Evolutionary conservation across 2,329 filamentous ascomycete species (phyloP).

Genomic region (Arthrobotrys iridis): DNA sequence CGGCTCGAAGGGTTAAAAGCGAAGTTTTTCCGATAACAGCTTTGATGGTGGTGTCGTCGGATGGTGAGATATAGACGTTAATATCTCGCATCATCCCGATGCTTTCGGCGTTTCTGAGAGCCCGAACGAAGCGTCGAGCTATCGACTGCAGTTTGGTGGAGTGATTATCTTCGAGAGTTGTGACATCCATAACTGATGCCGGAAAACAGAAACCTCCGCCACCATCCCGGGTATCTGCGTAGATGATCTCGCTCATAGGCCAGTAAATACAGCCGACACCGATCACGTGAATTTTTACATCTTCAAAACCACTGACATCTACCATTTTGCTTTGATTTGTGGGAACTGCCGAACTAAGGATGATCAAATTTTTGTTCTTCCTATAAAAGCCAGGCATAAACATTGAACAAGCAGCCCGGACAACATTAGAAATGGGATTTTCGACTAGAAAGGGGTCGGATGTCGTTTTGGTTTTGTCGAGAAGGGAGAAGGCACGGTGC

Average conservation of each 20-base stretch:
- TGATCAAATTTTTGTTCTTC: constrained; percentile 47
- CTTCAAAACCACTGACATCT: constrained; percentile 40
- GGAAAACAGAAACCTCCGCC: constrained; percentile 42
- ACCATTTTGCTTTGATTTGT: constrained; percentile 30
- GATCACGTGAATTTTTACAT: constrained; percentile 45
- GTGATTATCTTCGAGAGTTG: neutral
- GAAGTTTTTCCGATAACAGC: constrained; percentile 18
- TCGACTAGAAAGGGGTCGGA: constrained; percentile 28
- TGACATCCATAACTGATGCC: constrained; percentile 30
- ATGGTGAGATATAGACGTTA: neutral
- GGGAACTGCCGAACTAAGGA: constrained; percentile 22
- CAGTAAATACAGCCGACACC: constrained; percentile 40
- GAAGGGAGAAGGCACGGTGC: constrained; percentile 33
- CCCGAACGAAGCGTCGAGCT: constrained; percentile 20
- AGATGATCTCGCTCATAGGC: constrained; percentile 31
- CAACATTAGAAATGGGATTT: constrained; percentile 39
- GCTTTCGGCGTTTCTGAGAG: constrained; percentile 2
- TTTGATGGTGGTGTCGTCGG: neutral
- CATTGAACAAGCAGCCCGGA: constrained; percentile 39
- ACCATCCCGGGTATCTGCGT: constrained; percentile 24
- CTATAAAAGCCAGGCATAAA: constrained; percentile 33
- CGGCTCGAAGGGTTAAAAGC: constrained; percentile 18
- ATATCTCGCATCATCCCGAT: constrained; percentile 44
- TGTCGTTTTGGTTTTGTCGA: constrained; percentile 8
- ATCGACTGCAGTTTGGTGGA: constrained; percentile 8